Base-by-base conservation (phyloP, 2,329 filamentous ascomycete genomes). In the Penicillium paneum region DNA sequence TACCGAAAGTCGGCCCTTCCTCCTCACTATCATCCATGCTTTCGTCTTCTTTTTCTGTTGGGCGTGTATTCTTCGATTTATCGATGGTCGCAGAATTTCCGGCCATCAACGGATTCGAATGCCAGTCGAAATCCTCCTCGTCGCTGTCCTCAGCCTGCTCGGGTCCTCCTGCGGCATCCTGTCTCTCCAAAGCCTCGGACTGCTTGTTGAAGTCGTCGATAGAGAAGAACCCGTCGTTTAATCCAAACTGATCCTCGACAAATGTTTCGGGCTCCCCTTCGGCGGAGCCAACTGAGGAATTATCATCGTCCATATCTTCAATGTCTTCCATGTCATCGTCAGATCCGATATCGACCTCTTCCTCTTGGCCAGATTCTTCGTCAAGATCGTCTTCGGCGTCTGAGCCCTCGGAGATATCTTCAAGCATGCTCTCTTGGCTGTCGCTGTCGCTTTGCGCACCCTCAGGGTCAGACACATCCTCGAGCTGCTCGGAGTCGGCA, bases 181-280 rank as follows among this genome's bases (percentile, higher is more conserved):
- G 88, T 60, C 90, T 85, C 73, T 99, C 94, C 45, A 97, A 85
- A 69, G 88, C 88, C 66, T 96, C 90, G 2, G 91, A 90, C 69
- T 95, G 90, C 70, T 88, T 90, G 79, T 99, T 99, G 82, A 99
- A 99, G 56, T 95, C 86, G 66, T 97, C 92, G 65, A 99, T 93
- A 15, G 91, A 96, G 76, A 99, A 99, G 77, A 99, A 99, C 5
- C 91, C 93, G 68, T 99, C 94, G 67, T 99, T 97, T 31, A 99
- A 83, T 7, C 91, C 91, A 67, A 94, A 81, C 4, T 86, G 85
- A 67, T 97, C 91, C 63, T 86, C 80, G 8, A 85, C 76, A 56
- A 87, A 87, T 36, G 83, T 81, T 45, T 81, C 81, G 1, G 75
- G 72, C 5, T 77, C 66, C 13, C 69, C 68, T 21, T 76, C 64